A percentile compares a stretch with the other conserved stretches of the same genome.
These are phyloP conservation scores for Anastatica hierochuntica DNA, from an alignment of 345 rosid genomes.

Conservation along the genomic window DNA sequence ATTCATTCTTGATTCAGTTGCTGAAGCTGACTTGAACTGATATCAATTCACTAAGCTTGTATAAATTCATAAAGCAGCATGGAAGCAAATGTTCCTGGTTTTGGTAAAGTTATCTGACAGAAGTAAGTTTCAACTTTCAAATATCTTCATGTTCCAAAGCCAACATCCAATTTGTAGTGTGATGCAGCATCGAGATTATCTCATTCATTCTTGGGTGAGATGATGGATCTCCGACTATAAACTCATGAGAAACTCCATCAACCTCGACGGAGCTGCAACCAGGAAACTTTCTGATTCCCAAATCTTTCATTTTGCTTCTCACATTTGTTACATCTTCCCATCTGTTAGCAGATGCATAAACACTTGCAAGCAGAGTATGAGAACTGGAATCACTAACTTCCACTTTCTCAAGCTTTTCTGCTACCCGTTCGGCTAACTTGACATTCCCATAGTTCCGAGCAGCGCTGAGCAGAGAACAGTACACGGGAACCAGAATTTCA, in stretches of 20 bases:
- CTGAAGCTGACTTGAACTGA: no score
- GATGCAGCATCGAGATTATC: conserved; percentile 29
- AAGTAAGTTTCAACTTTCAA: conserved; percentile 2
- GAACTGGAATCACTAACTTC: conserved; percentile 43
- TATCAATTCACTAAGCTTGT: no score
- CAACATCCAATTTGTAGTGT: conserved; percentile 17
- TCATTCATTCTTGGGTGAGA: conserved; percentile 31
- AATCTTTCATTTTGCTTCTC: conserved; percentile 64
- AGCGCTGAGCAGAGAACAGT: conserved; percentile 65
- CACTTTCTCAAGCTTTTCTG: conserved; percentile 32
- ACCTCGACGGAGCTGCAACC: conserved; percentile 69
- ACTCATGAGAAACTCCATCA: conserved; percentile 40
- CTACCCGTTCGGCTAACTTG: conserved; percentile 51
- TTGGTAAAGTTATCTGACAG: neutral
- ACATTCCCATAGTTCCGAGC: conserved; percentile 54
- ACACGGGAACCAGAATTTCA: conserved; percentile 38
- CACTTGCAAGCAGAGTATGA: conserved; percentile 57
- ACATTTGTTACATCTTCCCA: conserved; percentile 67
- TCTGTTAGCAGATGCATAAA: conserved; percentile 55
- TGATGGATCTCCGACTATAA: conserved; percentile 38
- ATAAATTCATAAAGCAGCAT: no score
- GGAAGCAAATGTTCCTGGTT: no score
- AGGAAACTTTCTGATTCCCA: conserved; percentile 59
- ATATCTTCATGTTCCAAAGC: conserved; percentile 20
- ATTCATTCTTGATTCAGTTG: no score